phyloP scores from a whole-genome alignment of 1,284 basidiomycete species.

The Puccinia horiana region DNA sequence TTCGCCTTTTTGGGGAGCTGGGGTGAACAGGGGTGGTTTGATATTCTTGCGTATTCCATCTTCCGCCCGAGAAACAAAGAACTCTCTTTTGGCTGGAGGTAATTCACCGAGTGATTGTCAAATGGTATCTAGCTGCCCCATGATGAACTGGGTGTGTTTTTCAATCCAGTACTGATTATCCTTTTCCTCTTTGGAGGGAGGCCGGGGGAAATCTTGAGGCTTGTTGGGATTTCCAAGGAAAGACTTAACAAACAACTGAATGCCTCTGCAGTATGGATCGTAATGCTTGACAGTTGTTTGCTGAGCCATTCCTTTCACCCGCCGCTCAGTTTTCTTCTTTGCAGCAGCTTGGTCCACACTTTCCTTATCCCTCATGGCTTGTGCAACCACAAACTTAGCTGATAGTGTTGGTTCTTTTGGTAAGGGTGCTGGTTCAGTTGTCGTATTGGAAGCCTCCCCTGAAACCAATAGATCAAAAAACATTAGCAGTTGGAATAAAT shows the following conservation, averaged over 20 bases:
- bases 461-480: too few species aligned
- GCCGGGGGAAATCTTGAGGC: not conserved
- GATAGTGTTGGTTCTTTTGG: too few species aligned
- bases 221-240: constrained; percentile 9
- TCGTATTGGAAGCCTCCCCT: too few species aligned
- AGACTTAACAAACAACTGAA: constrained; percentile 7
- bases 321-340: too few species aligned
- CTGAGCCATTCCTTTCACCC: constrained; percentile 11
- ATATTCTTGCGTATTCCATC: not conserved
- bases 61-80: not conserved
- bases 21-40: not conserved
- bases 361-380: too few species aligned
- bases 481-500: too few species aligned
- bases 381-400: too few species aligned
- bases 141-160: not conserved
- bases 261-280: not conserved
- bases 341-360: too few species aligned
- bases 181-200: not conserved
- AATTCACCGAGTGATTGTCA: not conserved
- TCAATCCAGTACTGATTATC: constrained; percentile 18
- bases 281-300: not conserved
- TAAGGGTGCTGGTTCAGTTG: too few species aligned
- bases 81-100: not conserved
- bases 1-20: not conserved
- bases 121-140: not conserved